Percentiles rank a stretch among this genome's conserved stretches.
Evolutionary conservation across 2,329 filamentous ascomycete species (phyloP).

Genomic region (Verticillium klebahnii): DNA sequence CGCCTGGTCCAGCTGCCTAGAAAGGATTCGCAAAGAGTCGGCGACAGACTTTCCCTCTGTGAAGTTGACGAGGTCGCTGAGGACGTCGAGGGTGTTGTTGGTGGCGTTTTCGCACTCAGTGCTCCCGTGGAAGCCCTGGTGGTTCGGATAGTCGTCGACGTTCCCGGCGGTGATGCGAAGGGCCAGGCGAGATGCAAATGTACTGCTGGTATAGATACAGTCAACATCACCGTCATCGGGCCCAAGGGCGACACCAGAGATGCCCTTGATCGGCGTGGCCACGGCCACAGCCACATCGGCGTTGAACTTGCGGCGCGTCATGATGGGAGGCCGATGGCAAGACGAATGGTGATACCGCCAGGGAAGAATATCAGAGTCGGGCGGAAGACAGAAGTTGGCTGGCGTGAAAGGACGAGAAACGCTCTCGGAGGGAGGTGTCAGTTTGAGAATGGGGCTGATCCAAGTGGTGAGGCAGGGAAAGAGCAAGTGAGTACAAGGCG

Average conservation of each 20-base stretch:
- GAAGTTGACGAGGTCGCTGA: conserved; percentile 41
- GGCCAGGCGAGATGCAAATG: conserved; percentile 21
- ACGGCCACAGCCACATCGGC: conserved; percentile 44
- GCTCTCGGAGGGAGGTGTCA: too few species aligned
- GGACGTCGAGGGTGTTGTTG: conserved; percentile 19
- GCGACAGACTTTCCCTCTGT: conserved; percentile 38
- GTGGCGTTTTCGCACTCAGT: conserved; percentile 31
- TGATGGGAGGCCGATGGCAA: conserved; percentile 23
- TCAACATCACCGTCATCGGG: conserved; percentile 69
- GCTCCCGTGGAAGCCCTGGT: conserved; percentile 36
- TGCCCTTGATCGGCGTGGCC: conserved; percentile 35
- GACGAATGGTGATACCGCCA: too few species aligned
- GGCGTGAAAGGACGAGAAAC: too few species aligned
- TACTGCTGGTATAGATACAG: conserved; percentile 45
- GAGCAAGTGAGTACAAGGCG: too few species aligned
- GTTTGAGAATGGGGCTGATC: too few species aligned
- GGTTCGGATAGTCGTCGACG: conserved; percentile 31
- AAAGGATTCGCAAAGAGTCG: conserved; percentile 22
- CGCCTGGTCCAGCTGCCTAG: conserved; percentile 19
- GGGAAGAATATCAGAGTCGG: not conserved
- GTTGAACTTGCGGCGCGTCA: conserved; percentile 64
- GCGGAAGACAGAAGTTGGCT: not conserved
- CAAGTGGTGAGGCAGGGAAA: too few species aligned
- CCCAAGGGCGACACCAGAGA: conserved; percentile 54
- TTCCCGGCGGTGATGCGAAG: conserved; percentile 16